A percentile compares a stretch with the other conserved stretches of the same genome.
These are phyloP conservation scores for Pythium oligandrum DNA, from an alignment of 352 stramenopile species.

Conservation along the genomic window DNA sequence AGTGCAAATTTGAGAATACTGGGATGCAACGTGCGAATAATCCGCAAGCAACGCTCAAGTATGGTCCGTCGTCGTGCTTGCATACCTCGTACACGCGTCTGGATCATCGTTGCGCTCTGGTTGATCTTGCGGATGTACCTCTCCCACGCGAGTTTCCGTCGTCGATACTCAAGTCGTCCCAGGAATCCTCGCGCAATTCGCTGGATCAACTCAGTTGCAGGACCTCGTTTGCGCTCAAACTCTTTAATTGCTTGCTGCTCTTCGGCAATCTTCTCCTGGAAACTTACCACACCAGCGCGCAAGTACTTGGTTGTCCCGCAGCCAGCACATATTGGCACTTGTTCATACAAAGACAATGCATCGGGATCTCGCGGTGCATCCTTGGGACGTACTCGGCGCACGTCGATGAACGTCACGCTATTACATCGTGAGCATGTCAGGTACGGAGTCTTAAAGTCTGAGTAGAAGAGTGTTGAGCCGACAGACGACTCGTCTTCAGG, in stretches of 20 bases:
- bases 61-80: conserved; percentile 44
- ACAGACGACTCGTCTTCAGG: conserved; percentile 3
- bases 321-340: conserved; percentile 52
- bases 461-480: conserved; percentile 8
- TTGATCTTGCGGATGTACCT: conserved; percentile 51
- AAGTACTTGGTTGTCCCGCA: conserved; percentile 70
- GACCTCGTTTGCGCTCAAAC: conserved; percentile 49
- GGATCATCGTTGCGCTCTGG: conserved; percentile 43
- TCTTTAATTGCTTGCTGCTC: conserved; percentile 54
- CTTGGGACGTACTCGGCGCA: conserved; percentile 32
- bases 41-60: conserved; percentile 60
- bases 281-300: conserved; percentile 63
- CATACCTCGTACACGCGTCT: conserved; percentile 54
- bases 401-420: conserved; percentile 68
- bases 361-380: conserved; percentile 6
- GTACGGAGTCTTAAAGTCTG: conserved; percentile 54
- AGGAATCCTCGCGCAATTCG: conserved; percentile 63
- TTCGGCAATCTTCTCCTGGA: conserved; percentile 72
- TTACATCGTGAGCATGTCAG: conserved; percentile 79
- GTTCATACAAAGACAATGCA: conserved; percentile 35
- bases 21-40: conserved; percentile 53
- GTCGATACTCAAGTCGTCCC: conserved; percentile 45
- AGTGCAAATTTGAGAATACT: conserved; percentile 45
- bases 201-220: conserved; percentile 50
- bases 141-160: conserved; percentile 37